These are phyloP conservation scores for Coemansia sp. DNA, from an alignment of 192 early-diverging fungal genomes.

Conservation along the genomic window DNA sequence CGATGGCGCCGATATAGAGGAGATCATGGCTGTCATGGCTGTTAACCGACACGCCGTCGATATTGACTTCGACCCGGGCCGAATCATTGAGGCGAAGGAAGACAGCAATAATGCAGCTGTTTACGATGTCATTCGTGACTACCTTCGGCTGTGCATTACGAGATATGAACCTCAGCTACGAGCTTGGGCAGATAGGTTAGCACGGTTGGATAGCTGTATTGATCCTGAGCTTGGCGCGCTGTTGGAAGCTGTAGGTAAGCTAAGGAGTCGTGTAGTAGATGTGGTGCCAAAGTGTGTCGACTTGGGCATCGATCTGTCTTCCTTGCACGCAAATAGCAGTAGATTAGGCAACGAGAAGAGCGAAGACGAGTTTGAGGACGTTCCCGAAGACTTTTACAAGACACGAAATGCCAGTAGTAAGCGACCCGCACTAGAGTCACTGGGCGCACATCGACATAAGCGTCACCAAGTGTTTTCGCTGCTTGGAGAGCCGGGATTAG, in stretches of 20 bases:
- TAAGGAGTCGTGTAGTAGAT: conserved; percentile 30
- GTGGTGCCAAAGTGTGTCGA: conserved; percentile 31
- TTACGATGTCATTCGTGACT: conserved; percentile 55
- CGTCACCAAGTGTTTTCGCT: conserved; percentile 37
- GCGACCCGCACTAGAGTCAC: conserved; percentile 16
- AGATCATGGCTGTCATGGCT: conserved; percentile 59
- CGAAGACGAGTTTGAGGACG: conserved; percentile 50
- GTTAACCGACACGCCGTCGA: conserved; percentile 60
- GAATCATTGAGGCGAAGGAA: conserved; percentile 56
- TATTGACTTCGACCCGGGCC: conserved; percentile 55
- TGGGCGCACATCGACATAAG: conserved; percentile 23
- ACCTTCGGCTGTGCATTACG: conserved; percentile 54
- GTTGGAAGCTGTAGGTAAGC: conserved; percentile 38
- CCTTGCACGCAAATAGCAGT: neutral
- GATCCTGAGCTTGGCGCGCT: conserved; percentile 37
- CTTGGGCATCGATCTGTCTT: conserved; percentile 14
- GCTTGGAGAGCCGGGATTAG: conserved; percentile 15
- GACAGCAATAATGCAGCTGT: conserved; percentile 51
- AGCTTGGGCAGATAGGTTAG: conserved; percentile 53
- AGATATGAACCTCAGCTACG: conserved; percentile 49
- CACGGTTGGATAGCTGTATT: conserved; percentile 8
- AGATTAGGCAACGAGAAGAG: neutral
- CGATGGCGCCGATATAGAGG: conserved; percentile 22
- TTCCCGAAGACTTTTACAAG: conserved; percentile 5
- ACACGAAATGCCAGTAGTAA: neutral